Evolutionary conservation across 140 eudicot species (phyloP).

Genomic region (Anethum foeniculum): DNA sequence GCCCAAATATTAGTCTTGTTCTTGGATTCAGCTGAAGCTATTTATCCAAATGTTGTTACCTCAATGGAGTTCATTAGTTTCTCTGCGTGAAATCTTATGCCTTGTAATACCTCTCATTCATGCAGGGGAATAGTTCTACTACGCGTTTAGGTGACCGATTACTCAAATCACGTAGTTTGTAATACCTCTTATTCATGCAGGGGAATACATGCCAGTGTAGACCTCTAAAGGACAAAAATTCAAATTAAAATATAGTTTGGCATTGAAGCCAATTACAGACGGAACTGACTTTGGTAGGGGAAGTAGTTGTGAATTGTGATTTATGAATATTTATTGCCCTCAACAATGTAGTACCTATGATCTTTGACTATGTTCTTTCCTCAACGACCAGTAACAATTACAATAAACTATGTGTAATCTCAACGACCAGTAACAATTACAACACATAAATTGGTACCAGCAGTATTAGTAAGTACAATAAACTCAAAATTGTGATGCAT

Average conservation of each 20-base stretch:
- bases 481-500: too few relatives aligned
- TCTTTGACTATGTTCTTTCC: background rate
- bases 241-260: too few relatives aligned
- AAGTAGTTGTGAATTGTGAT: background rate
- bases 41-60: background rate
- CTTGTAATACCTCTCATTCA: conserved; percentile 7
- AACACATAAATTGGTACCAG: too few relatives aligned
- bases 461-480: too few relatives aligned
- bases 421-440: too few relatives aligned
- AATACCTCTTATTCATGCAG: too few relatives aligned
- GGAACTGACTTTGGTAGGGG: background rate
- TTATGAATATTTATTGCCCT: background rate
- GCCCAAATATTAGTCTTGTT: background rate
- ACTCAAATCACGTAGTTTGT: conserved; percentile 71
- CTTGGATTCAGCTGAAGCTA: background rate
- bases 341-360: background rate
- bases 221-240: too few relatives aligned
- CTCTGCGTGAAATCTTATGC: background rate
- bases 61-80: background rate
- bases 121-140: conserved; percentile 48
- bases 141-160: conserved; percentile 62
- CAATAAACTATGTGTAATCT: too few relatives aligned
- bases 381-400: background rate
- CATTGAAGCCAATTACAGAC: too few relatives aligned
- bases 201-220: too few relatives aligned